Evolutionary conservation across 2,329 filamentous ascomycete species (phyloP).

Genomic region (Microcyclosporella mali): DNA sequence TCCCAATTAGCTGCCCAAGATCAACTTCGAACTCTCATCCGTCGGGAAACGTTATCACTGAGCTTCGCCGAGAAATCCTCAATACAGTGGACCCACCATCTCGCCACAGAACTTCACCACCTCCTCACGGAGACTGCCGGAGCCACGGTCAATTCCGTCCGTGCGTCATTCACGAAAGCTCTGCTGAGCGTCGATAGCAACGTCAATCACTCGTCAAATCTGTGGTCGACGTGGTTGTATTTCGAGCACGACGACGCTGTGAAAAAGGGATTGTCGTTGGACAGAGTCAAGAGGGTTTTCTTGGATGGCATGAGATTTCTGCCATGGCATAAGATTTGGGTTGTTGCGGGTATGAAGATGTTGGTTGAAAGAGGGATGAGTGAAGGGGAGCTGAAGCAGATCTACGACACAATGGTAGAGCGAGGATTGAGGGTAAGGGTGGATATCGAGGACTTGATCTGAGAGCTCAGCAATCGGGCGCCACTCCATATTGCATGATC

Average conservation of each 20-base stretch:
- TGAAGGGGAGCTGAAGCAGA: conserved; percentile 45
- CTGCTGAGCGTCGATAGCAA: conserved; percentile 28
- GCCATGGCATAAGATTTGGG: conserved; percentile 58
- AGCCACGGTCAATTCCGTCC: conserved; percentile 26
- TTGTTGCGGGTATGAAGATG: conserved; percentile 52
- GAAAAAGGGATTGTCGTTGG: conserved; percentile 29
- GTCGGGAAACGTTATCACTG: conserved; percentile 12
- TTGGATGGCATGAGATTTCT: conserved; percentile 51
- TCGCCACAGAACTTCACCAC: conserved; percentile 49
- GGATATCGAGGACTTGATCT: conserved; percentile 6
- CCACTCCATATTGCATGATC: too few species aligned
- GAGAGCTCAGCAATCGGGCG: too few species aligned
- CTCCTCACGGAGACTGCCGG: conserved; percentile 28
- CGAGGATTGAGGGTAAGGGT: conserved; percentile 51
- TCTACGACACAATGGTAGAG: conserved; percentile 54
- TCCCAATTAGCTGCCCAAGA: conserved; percentile 72
- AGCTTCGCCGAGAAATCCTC: conserved; percentile 31
- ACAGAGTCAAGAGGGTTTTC: conserved; percentile 47
- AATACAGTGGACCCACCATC: conserved; percentile 49
- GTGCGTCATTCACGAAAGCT: conserved; percentile 44
- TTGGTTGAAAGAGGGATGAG: conserved; percentile 32
- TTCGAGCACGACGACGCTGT: conserved; percentile 21
- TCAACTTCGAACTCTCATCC: conserved; percentile 62
- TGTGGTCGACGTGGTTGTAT: conserved; percentile 27
- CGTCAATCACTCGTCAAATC: conserved; percentile 25